Evolutionary conservation across 345 rosid species (phyloP), one percentile per base, ranked within the genome.

Genomic region (Eucalyptus coolabah): DNA sequence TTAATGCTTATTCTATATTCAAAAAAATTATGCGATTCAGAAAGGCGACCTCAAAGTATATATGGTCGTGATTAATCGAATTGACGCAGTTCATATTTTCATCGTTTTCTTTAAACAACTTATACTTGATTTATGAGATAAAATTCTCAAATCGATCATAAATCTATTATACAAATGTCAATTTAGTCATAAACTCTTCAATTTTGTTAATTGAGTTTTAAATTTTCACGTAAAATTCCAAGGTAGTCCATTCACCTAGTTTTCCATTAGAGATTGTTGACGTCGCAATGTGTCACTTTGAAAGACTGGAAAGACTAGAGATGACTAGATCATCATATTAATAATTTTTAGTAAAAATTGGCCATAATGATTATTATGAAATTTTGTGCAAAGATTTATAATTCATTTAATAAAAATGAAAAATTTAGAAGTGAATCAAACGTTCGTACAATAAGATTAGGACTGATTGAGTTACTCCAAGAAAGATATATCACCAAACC

Each of bases 201-300:
- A 21, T 77, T 77, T 40, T 21, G 12, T 11, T 2, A 77, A 40
- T 40, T 11, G 8, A 21, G 1, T 40, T 1, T 1, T 77, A 40
- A 40, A 23, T 1, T 4, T 72, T 77, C 13, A 23, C 4, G 2
- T 13, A 12, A 23, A 77, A 40, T 77, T 77, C 3, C 14, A 34
- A 34, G 1, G 7, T 72, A 37, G 4, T 72, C 14, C 2, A 9
- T 34, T 6, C 4, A 12, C 4, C 26, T 2, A 37, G 4, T 21
- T 77, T 77, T 13, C 13, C 7, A 11, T 7, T 1, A 1, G 14
- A 77, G 24, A 77, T 40, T 7, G 0, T 2, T 37, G 12, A 34
- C 0, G 3, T 63, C 5, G 18, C 3, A 1, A 7, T 4, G 9
- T 63, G 18, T 1, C 18, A 14, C 19, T 1, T 7, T 16, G 0